A percentile compares a stretch with the other conserved stretches of the same genome.
phyloP scores from a whole-genome alignment of 2,329 filamentous ascomycete genomes.

The Trichophyton simii region DNA sequence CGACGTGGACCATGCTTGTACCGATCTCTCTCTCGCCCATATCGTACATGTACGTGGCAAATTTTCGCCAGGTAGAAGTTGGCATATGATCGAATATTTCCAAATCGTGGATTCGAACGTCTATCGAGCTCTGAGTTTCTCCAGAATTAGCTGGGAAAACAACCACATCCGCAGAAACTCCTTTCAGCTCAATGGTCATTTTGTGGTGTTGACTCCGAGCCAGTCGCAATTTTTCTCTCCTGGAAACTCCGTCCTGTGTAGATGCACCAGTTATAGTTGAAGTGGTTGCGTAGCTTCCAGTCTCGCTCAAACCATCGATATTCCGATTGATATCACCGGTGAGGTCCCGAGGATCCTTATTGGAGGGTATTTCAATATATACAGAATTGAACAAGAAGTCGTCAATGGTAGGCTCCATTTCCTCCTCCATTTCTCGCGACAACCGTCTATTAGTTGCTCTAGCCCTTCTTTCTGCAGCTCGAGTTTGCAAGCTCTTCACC shows the following conservation, averaged over 20 bases:
- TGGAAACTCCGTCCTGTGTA: slow-evolving; percentile 23
- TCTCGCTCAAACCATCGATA: slow-evolving; percentile 79
- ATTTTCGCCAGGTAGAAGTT: slow-evolving; percentile 96
- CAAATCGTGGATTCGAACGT: slow-evolving; percentile 67
- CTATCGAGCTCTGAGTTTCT: slow-evolving; percentile 77
- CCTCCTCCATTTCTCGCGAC: slow-evolving; percentile 47
- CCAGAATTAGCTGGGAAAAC: slow-evolving; percentile 62
- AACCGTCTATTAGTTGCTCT: slow-evolving; percentile 45
- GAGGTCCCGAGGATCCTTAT: slow-evolving; percentile 71
- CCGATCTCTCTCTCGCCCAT: slow-evolving; percentile 75
- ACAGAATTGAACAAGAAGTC: slow-evolving; percentile 98
- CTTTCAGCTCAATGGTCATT: slow-evolving; percentile 84
- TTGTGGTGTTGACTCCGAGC: slow-evolving; percentile 83
- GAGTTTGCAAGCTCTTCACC: slow-evolving; percentile 74
- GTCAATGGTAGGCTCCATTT: slow-evolving; percentile 76
- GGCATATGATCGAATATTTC: slow-evolving; percentile 91
- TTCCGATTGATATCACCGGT: slow-evolving; percentile 75
- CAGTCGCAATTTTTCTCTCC: slow-evolving; percentile 54
- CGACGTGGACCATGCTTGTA: slow-evolving; percentile 79
- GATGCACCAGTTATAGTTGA: slow-evolving; percentile 38
- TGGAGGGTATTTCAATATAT: slow-evolving; percentile 84
- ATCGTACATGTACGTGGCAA: slow-evolving; percentile 84
- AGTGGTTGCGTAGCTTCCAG: slow-evolving; percentile 72
- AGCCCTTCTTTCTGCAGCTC: slow-evolving; percentile 61
- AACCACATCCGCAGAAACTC: slow-evolving; percentile 69